Evolutionary conservation across 371 early-diverging fungal genomes (phyloP).

Genomic region (Apophysomyces sp.): DNA sequence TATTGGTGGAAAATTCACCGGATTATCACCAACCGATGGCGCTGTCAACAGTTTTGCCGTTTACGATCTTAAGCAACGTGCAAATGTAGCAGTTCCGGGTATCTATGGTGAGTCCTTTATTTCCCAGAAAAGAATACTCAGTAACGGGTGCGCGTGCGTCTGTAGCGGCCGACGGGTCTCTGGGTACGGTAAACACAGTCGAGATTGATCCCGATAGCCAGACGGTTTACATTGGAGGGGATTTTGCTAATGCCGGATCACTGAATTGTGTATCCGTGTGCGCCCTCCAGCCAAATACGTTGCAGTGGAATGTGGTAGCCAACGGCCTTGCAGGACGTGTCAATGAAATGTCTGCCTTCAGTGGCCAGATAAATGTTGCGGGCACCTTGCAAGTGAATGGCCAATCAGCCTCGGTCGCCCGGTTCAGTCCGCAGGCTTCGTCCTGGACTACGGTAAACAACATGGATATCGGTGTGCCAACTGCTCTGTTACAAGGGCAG

Average conservation of each 20-base stretch:
- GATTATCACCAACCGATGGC: constrained; percentile 1
- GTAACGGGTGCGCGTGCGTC: no score
- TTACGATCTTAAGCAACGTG: constrained; percentile 20
- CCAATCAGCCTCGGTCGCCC: constrained; percentile 25
- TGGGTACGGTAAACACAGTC: constrained; percentile 40
- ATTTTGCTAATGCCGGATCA: constrained; percentile 45
- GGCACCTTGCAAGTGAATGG: constrained; percentile 27
- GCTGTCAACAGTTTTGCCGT: constrained; percentile 27
- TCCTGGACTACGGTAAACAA: neutral
- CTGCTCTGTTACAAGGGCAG: constrained; percentile 21
- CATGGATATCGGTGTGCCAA: constrained; percentile 19
- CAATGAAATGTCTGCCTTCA: constrained; percentile 7
- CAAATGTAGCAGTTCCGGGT: constrained; percentile 14
- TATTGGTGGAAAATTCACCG: constrained; percentile 38
- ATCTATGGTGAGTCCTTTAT: constrained; percentile 15
- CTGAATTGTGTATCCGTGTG: constrained; percentile 44
- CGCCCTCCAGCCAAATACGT: constrained; percentile 15
- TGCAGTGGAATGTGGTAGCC: constrained; percentile 36
- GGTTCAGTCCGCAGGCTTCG: constrained; percentile 11
- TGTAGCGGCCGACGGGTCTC: constrained; percentile 14
- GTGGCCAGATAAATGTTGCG: constrained; percentile 10
- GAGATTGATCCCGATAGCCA: constrained; percentile 28
- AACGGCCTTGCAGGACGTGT: constrained; percentile 14
- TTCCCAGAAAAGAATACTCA: neutral
- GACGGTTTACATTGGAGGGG: constrained; percentile 51